Base-by-base conservation (phyloP, 2,329 filamentous ascomycete species). In the Aspergillus sp. region DNA sequence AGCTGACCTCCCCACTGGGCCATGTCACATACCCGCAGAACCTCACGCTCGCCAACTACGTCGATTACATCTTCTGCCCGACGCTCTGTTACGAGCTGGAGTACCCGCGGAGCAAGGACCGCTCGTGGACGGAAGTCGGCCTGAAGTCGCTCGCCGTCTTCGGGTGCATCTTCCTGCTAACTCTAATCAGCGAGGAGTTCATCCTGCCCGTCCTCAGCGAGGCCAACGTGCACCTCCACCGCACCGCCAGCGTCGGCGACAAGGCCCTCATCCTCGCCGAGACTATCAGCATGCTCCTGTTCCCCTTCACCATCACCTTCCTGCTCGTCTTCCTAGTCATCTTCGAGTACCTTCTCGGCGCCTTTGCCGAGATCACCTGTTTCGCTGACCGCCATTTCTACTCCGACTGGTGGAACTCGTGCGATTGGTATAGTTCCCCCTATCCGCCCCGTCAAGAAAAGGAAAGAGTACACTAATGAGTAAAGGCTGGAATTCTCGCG, bases 11-110 rank as follows among this genome's bases (percentile, higher is more conserved):
- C 30, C 90, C 93, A 22, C 83, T 96, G 58, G 94, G 94, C 54
- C 88, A 88, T 63, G 84, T 94, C 57, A 93, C 91, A 0, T 99
- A 96, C 69, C 94, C 94, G 0, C 80, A 85, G 57, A 99, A 97
- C 70, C 81, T 99, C 44, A 94, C 89, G 0, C 79, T 87, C 70
- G 63, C 76, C 60, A 97, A 97, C 74, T 96, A 89, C 67, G 60
- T 83, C 52, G 94, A 97, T 75, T 97, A 87, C 69, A 77, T 96
- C 10, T 83, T 94, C 66, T 97, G 92, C 65, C 94, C 94, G 14
- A 99, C 94, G 0, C 82, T 99, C 17, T 99, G 94, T 79, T 99
- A 99, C 73, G 94, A 99, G 73, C 81, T 97, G 46, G 93, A 97
- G 70, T 99, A 97, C 70, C 94, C 94, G 2, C 87, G 94, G 45